Conservation (phyloP, 768 basidiomycete genomes). For the Russula griseocarnosa region DNA sequence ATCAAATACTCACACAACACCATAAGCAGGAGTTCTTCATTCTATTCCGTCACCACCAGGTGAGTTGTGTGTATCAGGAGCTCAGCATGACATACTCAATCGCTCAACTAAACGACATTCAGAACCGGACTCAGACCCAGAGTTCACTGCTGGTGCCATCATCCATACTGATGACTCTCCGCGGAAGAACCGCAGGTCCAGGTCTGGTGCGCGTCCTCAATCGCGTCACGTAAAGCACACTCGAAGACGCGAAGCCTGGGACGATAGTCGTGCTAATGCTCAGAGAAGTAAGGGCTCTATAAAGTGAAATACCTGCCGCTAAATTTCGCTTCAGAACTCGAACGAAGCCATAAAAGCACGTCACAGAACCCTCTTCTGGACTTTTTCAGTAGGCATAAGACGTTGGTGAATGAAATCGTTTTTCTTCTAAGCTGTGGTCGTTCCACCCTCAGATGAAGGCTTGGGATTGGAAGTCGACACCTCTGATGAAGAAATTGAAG, state of each 20-base stretch:
- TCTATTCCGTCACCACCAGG: constrained; percentile 40
- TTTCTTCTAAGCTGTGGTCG: not conserved
- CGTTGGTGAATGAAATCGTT: constrained; percentile 6
- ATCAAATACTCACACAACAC: not conserved
- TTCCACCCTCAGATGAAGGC: constrained; percentile 25
- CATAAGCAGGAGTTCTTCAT: constrained; percentile 14
- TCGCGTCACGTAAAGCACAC: constrained; percentile 8
- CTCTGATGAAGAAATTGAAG: constrained; percentile 29
- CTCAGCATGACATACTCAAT: not conserved
- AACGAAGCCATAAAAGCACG: constrained; percentile 14
- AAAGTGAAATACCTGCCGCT: not conserved
- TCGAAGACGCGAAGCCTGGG: constrained; percentile 3
- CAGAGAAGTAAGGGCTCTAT: constrained; percentile 31
- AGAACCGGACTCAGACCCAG: constrained; percentile 49
- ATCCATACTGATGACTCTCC: constrained; percentile 33
- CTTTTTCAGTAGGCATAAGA: constrained; percentile 30
- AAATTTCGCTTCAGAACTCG: not conserved
- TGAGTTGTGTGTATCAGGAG: constrained; percentile 10
- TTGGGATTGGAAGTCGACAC: constrained; percentile 24
- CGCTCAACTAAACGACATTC: not conserved
- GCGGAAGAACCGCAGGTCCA: constrained; percentile 33
- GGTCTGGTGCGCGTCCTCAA: not conserved
- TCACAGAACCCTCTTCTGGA: constrained; percentile 31
- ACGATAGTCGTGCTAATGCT: constrained; percentile 9
- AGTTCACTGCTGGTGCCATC: constrained; percentile 45